These are phyloP conservation scores for Polygonum aviculare DNA, from an alignment of 148 eudicot species.

Conservation along the genomic window DNA sequence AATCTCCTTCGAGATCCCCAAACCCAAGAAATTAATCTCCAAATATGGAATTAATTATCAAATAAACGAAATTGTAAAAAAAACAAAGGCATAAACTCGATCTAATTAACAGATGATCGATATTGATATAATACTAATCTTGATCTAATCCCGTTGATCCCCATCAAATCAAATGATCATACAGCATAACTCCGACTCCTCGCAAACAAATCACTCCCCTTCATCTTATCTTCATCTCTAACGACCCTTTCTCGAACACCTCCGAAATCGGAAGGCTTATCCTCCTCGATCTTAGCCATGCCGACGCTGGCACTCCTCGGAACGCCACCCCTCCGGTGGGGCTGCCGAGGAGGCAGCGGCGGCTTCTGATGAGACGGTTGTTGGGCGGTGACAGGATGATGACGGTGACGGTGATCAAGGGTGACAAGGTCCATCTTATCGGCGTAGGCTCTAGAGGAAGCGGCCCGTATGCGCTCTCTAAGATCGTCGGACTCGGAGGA, in stretches of 20 bases:
- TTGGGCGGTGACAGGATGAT: neutral
- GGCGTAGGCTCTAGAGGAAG: constrained; percentile 28
- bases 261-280: constrained; percentile 27
- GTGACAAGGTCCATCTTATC: constrained; percentile 15
- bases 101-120: no score
- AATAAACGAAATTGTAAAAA: neutral
- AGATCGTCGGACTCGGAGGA: constrained; percentile 35
- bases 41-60: neutral
- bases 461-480: constrained; percentile 45
- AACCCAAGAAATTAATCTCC: neutral
- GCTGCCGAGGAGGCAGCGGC: neutral
- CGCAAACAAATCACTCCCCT: neutral
- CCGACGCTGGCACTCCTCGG: constrained; percentile 64
- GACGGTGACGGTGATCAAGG: neutral
- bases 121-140: no score
- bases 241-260: neutral
- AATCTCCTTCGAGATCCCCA: neutral
- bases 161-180: neutral
- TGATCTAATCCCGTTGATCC: no score
- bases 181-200: constrained; percentile 7
- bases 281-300: constrained; percentile 74
- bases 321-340: constrained; percentile 7
- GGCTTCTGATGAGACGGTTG: neutral
- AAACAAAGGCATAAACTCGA: neutral
- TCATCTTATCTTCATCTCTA: neutral